Base-by-base conservation (phyloP, 495 filamentous ascomycete genomes). In the Aspergillus nidulans region DNA sequence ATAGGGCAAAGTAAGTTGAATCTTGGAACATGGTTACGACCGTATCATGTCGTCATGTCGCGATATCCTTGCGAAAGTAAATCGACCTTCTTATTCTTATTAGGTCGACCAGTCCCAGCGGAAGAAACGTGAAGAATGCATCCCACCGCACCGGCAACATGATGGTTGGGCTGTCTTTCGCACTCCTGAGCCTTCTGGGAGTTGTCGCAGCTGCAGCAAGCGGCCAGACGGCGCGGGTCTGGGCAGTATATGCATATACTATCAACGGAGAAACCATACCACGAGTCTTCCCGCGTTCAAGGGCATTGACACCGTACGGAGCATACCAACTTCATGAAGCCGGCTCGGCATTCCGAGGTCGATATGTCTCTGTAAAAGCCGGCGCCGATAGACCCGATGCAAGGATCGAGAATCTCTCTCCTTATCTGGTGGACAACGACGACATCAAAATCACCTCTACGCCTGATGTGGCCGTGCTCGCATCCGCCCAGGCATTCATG, bases 221-320 rank as follows among this genome's bases (percentile, higher is more conserved):
- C 53, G 60, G 62, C 7, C 53, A 62, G 7, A 53, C 57, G 7
- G 83, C 86, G 68, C 85, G 78, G 15, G 73, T 88, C 23, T 85
- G 86, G 66, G 84, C 80, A 36, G 75, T 83, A 21, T 88, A 88
- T 48, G 81, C 89, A 59, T 91, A 87, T 73, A 83, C 81, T 36
- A 78, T 85, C 12, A 78, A 90, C 58, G 90, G 90, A 42, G 89
- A 92, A 53, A 83, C 83, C 19, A 88, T 85, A 0, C 80, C 87
- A n/a, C 76, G 82, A 59, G 60, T 71, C 5, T 72, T 81, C 8
- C 59, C 70, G 26, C 77, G 75, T 1, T 71, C 79, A 0, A 76
- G 58, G 15, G 54, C 59, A 3, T 69, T 95, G 57, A 91, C 88
- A 1, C 69, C 85, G 7, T 74, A 88, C 50, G 90, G 90, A 36